phyloP scores from a whole-genome alignment of 2,329 filamentous ascomycete genomes.

The Paramyrothecium sp. region DNA sequence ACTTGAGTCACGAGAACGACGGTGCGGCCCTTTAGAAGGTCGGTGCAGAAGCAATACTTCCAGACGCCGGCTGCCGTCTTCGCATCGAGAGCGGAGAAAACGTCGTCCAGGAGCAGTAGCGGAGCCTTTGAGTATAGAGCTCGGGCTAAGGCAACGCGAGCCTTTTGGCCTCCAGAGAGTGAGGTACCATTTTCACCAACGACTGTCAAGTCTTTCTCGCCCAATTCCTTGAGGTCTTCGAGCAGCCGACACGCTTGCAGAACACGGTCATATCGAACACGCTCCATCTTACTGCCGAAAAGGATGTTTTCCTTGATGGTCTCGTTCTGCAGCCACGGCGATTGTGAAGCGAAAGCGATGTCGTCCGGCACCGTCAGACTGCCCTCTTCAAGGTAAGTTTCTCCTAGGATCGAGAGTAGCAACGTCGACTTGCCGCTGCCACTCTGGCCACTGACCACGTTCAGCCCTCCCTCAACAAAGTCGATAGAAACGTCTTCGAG shows the following conservation, averaged over 20 bases:
- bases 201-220: slow-evolving; percentile 47
- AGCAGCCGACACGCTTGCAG: slow-evolving; percentile 54
- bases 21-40: slow-evolving; percentile 52
- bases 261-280: slow-evolving; percentile 51
- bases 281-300: slow-evolving; percentile 51
- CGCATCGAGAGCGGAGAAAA: slow-evolving; percentile 59
- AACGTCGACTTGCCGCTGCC: slow-evolving; percentile 59
- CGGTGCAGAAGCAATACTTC: slow-evolving; percentile 56
- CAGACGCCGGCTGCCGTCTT: slow-evolving; percentile 56
- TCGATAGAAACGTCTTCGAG: slow-evolving; percentile 47
- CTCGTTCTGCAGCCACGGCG: slow-evolving; percentile 57
- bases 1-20: slow-evolving; percentile 57
- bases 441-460: slow-evolving; percentile 52
- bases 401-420: slow-evolving; percentile 52
- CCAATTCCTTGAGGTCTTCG: slow-evolving; percentile 49
- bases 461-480: slow-evolving; percentile 53
- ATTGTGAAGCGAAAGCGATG: slow-evolving; percentile 56
- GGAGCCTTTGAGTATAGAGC: slow-evolving; percentile 56
- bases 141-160: slow-evolving; percentile 54
- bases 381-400: slow-evolving; percentile 49
- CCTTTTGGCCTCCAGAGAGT: slow-evolving; percentile 56
- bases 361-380: slow-evolving; percentile 47
- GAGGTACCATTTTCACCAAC: slow-evolving; percentile 56
- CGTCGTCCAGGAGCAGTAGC: slow-evolving; percentile 56
- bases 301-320: slow-evolving; percentile 55